Evolutionary conservation across 2,329 filamentous ascomycete genomes (phyloP).

Genomic region (Fusarium sp.): DNA sequence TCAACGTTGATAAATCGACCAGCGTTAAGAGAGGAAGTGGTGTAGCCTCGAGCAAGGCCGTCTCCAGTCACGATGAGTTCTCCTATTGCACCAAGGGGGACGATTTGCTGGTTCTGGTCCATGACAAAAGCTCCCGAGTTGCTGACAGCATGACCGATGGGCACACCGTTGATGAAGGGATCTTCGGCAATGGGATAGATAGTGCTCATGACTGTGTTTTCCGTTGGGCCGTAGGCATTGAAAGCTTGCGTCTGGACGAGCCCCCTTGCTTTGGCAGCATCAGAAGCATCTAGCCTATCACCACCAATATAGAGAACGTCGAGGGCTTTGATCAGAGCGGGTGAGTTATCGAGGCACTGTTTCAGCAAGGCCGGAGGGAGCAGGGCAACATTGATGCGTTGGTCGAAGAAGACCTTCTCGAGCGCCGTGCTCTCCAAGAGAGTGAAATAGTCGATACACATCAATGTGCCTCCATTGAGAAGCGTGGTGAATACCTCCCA

Average conservation of each 20-base stretch:
- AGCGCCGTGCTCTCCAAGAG: constrained; percentile 14
- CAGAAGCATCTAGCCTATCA: constrained; percentile 26
- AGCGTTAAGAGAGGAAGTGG: background rate
- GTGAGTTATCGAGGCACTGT: constrained; percentile 24
- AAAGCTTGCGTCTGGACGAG: constrained; percentile 10
- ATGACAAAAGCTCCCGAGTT: constrained; percentile 39
- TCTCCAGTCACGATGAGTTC: constrained; percentile 40
- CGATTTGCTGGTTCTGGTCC: constrained; percentile 31
- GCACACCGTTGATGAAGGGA: constrained; percentile 31
- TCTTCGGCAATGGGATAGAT: background rate
- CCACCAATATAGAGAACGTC: constrained; percentile 22
- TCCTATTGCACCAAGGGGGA: constrained; percentile 36
- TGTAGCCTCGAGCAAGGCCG: constrained; percentile 18
- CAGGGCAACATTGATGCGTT: constrained; percentile 11
- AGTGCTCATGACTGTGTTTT: background rate
- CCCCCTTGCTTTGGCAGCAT: background rate
- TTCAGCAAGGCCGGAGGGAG: constrained; percentile 34
- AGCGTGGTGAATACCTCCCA: constrained; percentile 23
- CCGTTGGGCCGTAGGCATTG: constrained; percentile 20
- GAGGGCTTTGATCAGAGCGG: constrained; percentile 1
- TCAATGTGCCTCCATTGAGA: constrained; percentile 20
- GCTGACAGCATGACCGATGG: constrained; percentile 34
- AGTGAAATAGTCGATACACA: constrained; percentile 15
- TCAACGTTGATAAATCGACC: constrained; percentile 27
- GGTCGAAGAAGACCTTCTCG: constrained; percentile 5